phyloP scores from a whole-genome alignment of 805 yeast genomes.

The Wickerhamomyces bovis region DNA sequence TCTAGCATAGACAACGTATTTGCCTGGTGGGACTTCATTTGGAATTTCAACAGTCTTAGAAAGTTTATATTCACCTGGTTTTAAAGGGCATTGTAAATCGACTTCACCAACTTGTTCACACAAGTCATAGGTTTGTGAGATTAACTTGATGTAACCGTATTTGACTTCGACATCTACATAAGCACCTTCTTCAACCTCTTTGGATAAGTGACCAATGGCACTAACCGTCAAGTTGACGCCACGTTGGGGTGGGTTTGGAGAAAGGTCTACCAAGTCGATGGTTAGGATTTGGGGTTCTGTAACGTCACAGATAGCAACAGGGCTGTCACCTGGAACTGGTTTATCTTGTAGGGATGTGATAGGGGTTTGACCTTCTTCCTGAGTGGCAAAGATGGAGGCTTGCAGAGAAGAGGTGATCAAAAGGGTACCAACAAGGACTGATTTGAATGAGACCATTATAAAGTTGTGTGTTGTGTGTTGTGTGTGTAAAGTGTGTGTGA shows the following conservation, averaged over 20 bases:
- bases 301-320: conserved; percentile 72
- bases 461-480: not conserved
- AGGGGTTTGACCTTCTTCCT: conserved; percentile 14
- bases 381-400: conserved; percentile 17
- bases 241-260: conserved; percentile 85
- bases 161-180: conserved; percentile 92
- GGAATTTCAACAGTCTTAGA: conserved; percentile 79
- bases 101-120: conserved; percentile 85
- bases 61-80: conserved; percentile 60
- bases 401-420: conserved; percentile 1
- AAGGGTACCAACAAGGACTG: not conserved
- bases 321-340: conserved; percentile 90
- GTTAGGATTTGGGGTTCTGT: conserved; percentile 55
- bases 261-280: conserved; percentile 51
- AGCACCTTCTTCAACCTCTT: conserved; percentile 71
- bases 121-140: conserved; percentile 86
- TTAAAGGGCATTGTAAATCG: conserved; percentile 79
- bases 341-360: conserved; percentile 31
- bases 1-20: conserved; percentile 77
- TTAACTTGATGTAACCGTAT: conserved; percentile 83
- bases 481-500: not conserved
- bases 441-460: conserved; percentile 7
- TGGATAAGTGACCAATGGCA: conserved; percentile 61
- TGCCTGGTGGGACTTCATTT: conserved; percentile 91
- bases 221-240: conserved; percentile 78